These are phyloP conservation scores for Chaetomiaceae sp. DNA, from an alignment of 2,329 filamentous ascomycete species.

Conservation along the genomic window DNA sequence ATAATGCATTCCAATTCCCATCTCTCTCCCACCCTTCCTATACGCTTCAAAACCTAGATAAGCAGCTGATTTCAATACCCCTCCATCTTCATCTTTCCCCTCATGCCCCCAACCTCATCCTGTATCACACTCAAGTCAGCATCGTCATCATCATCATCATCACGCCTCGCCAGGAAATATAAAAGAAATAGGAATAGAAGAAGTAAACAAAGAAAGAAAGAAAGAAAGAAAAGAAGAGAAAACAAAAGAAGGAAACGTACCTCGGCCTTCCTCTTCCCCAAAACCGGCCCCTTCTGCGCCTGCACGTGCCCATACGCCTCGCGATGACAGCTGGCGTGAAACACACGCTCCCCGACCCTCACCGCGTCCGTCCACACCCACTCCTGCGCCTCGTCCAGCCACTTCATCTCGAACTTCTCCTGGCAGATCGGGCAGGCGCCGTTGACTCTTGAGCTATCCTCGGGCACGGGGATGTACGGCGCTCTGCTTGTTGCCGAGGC, in stretches of 20 bases:
- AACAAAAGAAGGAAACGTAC: conserved; percentile 35
- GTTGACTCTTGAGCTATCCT: conserved; percentile 68
- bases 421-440: conserved; percentile 89
- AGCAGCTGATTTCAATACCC: conserved; percentile 10
- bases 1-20: conserved; percentile 4
- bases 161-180: no score
- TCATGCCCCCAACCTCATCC: conserved; percentile 17
- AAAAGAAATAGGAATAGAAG: no score
- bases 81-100: conserved; percentile 19
- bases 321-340: conserved; percentile 83
- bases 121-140: neutral
- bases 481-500: conserved; percentile 45
- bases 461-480: conserved; percentile 78
- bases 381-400: conserved; percentile 89
- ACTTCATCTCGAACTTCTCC: conserved; percentile 88
- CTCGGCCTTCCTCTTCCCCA: conserved; percentile 74
- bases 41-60: no score
- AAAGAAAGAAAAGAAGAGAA: neutral
- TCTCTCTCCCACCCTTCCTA: neutral
- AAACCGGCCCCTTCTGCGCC: conserved; percentile 41
- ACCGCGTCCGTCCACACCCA: conserved; percentile 95
- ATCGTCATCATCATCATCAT: no score
- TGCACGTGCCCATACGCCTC: conserved; percentile 51
- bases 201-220: no score
- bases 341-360: conserved; percentile 72